phyloP scores from a whole-genome alignment of 176 grass and related monocot species.

The Avena insularis region DNA sequence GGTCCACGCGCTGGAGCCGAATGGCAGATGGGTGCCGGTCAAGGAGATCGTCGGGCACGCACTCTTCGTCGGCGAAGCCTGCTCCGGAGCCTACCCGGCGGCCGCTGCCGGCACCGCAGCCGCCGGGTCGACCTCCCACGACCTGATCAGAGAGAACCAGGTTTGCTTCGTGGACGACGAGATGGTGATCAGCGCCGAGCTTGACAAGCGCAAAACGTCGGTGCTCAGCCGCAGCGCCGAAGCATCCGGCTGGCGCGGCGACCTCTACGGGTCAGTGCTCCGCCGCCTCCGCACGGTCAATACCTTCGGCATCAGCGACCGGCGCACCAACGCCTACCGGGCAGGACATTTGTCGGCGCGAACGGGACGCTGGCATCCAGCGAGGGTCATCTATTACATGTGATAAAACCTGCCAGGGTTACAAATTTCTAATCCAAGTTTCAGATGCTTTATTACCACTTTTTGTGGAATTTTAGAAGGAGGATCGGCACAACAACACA shows the following conservation, averaged over 20 bases:
- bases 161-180: not conserved
- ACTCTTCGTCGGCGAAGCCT: constrained; percentile 6
- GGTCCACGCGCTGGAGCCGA: not conserved
- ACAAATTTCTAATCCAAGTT: no score
- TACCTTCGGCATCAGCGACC: not conserved
- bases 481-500: no score
- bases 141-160: not conserved
- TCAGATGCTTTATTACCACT: no score
- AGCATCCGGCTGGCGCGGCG: not conserved
- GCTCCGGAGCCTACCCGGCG: not conserved
- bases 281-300: not conserved
- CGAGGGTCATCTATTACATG: not conserved
- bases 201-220: not conserved
- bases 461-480: no score
- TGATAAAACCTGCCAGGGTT: not conserved
- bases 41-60: not conserved
- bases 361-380: not conserved
- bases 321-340: not conserved
- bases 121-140: not conserved
- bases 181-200: not conserved
- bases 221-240: not conserved
- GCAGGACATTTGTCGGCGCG: not conserved
- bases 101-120: not conserved
- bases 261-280: not conserved
- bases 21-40: not conserved